A percentile compares a stretch with the other conserved stretches of the same genome.
These are phyloP conservation scores for Apiotrichum mycotoxinovorans DNA, from an alignment of 1,284 basidiomycete species.

Conservation along the genomic window DNA sequence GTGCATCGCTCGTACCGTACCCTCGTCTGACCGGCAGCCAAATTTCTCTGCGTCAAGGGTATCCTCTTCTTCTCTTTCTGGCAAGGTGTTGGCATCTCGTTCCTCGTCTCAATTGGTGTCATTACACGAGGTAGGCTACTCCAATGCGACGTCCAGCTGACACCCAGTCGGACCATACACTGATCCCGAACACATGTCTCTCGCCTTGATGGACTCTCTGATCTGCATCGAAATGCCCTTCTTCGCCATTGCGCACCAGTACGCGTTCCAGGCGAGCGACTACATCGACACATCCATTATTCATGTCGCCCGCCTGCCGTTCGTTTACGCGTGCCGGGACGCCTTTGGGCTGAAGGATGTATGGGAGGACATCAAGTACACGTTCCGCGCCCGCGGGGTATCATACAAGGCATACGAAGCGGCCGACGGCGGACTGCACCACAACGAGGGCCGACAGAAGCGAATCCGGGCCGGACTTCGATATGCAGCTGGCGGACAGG, in stretches of 20 bases:
- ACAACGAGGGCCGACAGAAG: slow-evolving; percentile 73
- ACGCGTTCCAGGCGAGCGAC: slow-evolving; percentile 58
- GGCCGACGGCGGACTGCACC: slow-evolving; percentile 83
- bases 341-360: slow-evolving; percentile 84
- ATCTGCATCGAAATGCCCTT: slow-evolving; percentile 98
- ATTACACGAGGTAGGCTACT: slow-evolving; percentile 59
- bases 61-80: slow-evolving; percentile 98
- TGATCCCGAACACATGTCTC: slow-evolving; percentile 82
- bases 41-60: slow-evolving; percentile 96
- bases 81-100: slow-evolving; percentile 83
- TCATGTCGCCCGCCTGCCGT: slow-evolving; percentile 80
- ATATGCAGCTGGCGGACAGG: slow-evolving; percentile 80
- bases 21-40: slow-evolving; percentile 57
- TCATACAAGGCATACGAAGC: slow-evolving; percentile 95
- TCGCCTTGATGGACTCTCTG: slow-evolving; percentile 82
- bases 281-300: slow-evolving; percentile 66
- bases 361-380: slow-evolving; percentile 76
- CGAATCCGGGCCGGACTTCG: slow-evolving; percentile 84
- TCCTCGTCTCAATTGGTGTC: slow-evolving; percentile 75
- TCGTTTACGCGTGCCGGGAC: slow-evolving; percentile 81
- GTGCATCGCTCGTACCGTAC: too few relatives aligned
- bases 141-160: slow-evolving; percentile 9
- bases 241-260: slow-evolving; percentile 82
- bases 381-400: slow-evolving; percentile 82
- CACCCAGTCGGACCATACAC: slow-evolving; percentile 73